Percentiles rank a stretch among this genome's conserved stretches.
Evolutionary conservation across 768 basidiomycete species (phyloP).

Genomic region (Boletus rufocinnamomeus): DNA sequence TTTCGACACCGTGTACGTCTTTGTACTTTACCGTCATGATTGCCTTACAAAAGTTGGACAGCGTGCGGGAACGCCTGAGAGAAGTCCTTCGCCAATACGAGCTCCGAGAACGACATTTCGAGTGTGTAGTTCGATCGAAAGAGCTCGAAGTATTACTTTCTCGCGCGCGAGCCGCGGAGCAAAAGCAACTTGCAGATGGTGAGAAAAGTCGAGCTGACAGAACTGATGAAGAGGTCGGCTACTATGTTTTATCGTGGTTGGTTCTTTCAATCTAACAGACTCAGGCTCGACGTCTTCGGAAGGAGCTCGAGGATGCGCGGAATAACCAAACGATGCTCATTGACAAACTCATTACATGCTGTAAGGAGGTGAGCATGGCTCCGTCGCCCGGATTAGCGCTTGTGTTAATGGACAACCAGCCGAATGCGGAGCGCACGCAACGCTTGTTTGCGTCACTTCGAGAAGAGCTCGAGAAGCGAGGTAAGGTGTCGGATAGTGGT

Average conservation of each 20-base stretch:
- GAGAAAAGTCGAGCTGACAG: constrained; percentile 70
- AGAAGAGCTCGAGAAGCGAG: constrained; percentile 80
- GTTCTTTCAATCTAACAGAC: constrained; percentile 10
- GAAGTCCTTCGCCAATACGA: constrained; percentile 87
- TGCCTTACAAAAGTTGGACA: constrained; percentile 31
- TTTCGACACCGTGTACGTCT: constrained; percentile 79
- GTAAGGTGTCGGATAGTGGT: constrained; percentile 46
- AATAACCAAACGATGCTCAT: constrained; percentile 77
- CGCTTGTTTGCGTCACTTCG: constrained; percentile 77
- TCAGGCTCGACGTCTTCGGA: constrained; percentile 67
- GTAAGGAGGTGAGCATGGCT: constrained; percentile 70
- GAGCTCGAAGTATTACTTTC: constrained; percentile 87
- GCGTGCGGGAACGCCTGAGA: constrained; percentile 83
- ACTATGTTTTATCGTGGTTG: constrained; percentile 1
- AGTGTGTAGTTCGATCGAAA: constrained; percentile 89
- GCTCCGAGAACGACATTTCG: constrained; percentile 88
- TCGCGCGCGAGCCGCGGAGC: constrained; percentile 84
- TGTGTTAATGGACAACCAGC: constrained; percentile 44
- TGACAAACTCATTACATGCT: constrained; percentile 81
- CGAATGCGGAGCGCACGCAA: constrained; percentile 81
- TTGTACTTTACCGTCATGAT: background rate
- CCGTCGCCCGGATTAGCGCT: constrained; percentile 3
- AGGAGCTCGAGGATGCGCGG: constrained; percentile 80
- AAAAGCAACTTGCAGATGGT: constrained; percentile 78
- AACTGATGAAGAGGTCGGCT: constrained; percentile 71